A percentile compares a stretch with the other conserved stretches of the same genome.
Conservation (phyloP, 2,329 filamentous ascomycete species). For the Diatrype stigma region DNA sequence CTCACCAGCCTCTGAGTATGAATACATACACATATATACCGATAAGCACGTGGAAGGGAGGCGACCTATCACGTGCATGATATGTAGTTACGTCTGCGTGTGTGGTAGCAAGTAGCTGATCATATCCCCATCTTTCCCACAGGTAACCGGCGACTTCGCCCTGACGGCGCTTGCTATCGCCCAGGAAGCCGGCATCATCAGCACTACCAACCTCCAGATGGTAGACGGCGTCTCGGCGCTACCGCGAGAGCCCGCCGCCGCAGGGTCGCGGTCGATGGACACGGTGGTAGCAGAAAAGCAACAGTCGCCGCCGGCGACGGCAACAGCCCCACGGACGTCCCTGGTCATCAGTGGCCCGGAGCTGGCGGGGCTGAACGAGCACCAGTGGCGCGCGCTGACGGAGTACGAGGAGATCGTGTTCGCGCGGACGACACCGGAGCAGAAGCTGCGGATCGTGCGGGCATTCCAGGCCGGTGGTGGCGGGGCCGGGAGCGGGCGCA, state of each 20-base stretch:
- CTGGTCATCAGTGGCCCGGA: conserved; percentile 65
- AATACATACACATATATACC: too few relatives aligned
- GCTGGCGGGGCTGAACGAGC: conserved; percentile 59
- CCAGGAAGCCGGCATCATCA: conserved; percentile 67
- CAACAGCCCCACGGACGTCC: conserved; percentile 34
- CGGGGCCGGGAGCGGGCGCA: too few relatives aligned
- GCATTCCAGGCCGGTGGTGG: conserved; percentile 62
- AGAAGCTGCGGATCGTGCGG: conserved; percentile 75
- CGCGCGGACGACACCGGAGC: conserved; percentile 70
- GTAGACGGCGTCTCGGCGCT: conserved; percentile 54
- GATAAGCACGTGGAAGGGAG: too few relatives aligned
- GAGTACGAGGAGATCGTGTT: conserved; percentile 71
- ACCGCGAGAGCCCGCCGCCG: conserved; percentile 23
- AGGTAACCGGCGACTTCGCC: conserved; percentile 73
- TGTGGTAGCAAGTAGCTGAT: too few relatives aligned
- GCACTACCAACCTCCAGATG: conserved; percentile 36
- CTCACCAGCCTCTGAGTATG: too few relatives aligned
- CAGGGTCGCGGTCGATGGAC: not conserved
- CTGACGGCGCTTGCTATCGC: conserved; percentile 72
- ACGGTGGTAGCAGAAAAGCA: conserved; percentile 10
- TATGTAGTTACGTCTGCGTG: too few relatives aligned
- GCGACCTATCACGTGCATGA: too few relatives aligned
- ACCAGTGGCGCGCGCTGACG: conserved; percentile 65
- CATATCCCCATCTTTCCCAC: too few relatives aligned
- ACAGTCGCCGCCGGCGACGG: conserved; percentile 19